Percentiles rank a stretch among this genome's conserved stretches.
Evolutionary conservation across 352 stramenopile genomes (phyloP).

Genomic region (Pythium biforme): DNA sequence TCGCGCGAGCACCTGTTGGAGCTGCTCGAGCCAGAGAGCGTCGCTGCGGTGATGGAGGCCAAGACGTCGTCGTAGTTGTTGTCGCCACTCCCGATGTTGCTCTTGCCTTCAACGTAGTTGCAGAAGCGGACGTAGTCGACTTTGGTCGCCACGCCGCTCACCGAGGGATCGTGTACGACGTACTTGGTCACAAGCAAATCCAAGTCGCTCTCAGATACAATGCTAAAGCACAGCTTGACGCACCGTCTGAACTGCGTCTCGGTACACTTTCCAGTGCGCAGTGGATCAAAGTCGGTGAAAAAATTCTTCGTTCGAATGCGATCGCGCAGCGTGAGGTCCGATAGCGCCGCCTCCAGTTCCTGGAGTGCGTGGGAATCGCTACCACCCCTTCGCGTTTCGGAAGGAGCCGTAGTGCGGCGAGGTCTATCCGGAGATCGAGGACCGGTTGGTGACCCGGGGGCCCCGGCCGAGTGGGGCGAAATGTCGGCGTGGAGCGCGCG

Average conservation of each 20-base stretch:
- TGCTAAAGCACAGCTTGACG: constrained; percentile 73
- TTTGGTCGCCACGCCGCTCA: constrained; percentile 41
- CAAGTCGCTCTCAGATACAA: constrained; percentile 61
- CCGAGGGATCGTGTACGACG: constrained; percentile 23
- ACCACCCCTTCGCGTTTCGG: background rate
- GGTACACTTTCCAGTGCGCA: constrained; percentile 73
- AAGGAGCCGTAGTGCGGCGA: constrained; percentile 40
- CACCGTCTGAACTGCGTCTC: constrained; percentile 79
- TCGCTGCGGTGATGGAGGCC: constrained; percentile 35
- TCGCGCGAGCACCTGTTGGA: constrained; percentile 57
- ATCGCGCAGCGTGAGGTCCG: constrained; percentile 58
- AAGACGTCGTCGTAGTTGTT: constrained; percentile 64
- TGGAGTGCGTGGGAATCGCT: constrained; percentile 32
- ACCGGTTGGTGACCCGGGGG: constrained; percentile 25
- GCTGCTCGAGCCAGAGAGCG: constrained; percentile 9
- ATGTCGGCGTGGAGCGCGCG: constrained; percentile 72
- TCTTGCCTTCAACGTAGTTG: constrained; percentile 57
- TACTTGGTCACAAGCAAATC: constrained; percentile 65
- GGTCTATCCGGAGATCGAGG: constrained; percentile 54
- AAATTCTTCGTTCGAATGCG: constrained; percentile 85
- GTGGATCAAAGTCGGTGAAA: constrained; percentile 79
- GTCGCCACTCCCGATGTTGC: constrained; percentile 21
- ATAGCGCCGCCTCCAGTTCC: constrained; percentile 58
- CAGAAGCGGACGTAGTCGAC: constrained; percentile 83
- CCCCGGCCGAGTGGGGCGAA: constrained; percentile 33